Percentiles rank a stretch among this genome's conserved stretches.
Conservation (phyloP, 805 yeast genomes). For the Scheffersomyces amazonensis region DNA sequence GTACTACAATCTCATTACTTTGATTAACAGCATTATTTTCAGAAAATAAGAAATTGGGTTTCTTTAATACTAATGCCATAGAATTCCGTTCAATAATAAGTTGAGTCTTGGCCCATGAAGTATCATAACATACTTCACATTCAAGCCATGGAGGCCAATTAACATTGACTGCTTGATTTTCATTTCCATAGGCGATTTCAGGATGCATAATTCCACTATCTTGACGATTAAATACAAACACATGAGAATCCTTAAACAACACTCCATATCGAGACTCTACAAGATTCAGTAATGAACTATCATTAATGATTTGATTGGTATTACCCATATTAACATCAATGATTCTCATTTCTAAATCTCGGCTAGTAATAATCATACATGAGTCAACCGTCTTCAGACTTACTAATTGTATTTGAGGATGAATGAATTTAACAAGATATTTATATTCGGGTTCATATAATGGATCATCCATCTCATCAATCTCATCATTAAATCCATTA, state of each 20-base stretch:
- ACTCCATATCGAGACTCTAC: slow-evolving; percentile 59
- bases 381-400: slow-evolving; percentile 45
- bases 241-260: slow-evolving; percentile 52
- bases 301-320: slow-evolving; percentile 32
- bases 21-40: slow-evolving; percentile 15
- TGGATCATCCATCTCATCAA: slow-evolving; percentile 35
- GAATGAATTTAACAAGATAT: slow-evolving; percentile 62
- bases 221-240: slow-evolving; percentile 41
- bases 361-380: slow-evolving; percentile 51
- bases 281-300: slow-evolving; percentile 12
- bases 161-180: slow-evolving; percentile 52
- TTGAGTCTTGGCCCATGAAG: slow-evolving; percentile 25
- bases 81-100: slow-evolving; percentile 33
- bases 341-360: slow-evolving; percentile 57
- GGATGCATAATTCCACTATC: slow-evolving; percentile 25
- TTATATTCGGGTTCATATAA: slow-evolving; percentile 50
- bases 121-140: slow-evolving; percentile 59
- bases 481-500: slow-evolving; percentile 50
- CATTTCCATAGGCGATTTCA: slow-evolving; percentile 42
- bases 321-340: slow-evolving; percentile 43
- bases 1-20: slow-evolving; percentile 28
- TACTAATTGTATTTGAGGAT: slow-evolving; percentile 78
- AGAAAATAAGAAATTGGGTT: slow-evolving; percentile 52
- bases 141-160: slow-evolving; percentile 93
- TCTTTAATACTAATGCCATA: slow-evolving; percentile 43